A percentile compares a stretch with the other conserved stretches of the same genome.
These are phyloP conservation scores for Neurospora cerealis DNA, from an alignment of 495 filamentous ascomycete species.

Conservation along the genomic window DNA sequence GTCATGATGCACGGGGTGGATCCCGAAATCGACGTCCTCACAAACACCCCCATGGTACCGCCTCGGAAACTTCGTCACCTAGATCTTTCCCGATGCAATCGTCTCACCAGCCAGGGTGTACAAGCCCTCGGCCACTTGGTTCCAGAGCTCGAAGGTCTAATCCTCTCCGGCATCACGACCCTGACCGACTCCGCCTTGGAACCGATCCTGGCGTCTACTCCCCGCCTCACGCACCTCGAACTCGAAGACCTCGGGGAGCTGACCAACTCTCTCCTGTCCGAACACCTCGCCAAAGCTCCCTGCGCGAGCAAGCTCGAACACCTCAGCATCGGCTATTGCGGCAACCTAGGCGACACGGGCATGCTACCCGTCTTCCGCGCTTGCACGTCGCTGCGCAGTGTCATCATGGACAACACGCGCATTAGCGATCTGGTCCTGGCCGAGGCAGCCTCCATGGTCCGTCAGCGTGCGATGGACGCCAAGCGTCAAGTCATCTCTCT, in stretches of 20 bases:
- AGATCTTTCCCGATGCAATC: slow-evolving; percentile 68
- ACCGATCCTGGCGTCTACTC: slow-evolving; percentile 62
- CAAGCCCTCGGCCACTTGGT: slow-evolving; percentile 59
- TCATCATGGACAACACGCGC: slow-evolving; percentile 92
- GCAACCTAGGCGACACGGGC: slow-evolving; percentile 70
- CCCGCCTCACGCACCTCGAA: slow-evolving; percentile 75
- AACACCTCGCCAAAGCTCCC: slow-evolving; percentile 60
- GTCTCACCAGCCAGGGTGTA: slow-evolving; percentile 62
- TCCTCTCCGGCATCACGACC: slow-evolving; percentile 59
- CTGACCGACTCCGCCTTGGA: slow-evolving; percentile 66
- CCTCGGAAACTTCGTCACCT: slow-evolving; percentile 74
- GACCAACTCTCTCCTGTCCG: slow-evolving; percentile 61
- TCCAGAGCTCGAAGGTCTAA: slow-evolving; percentile 71
- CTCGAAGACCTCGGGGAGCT: slow-evolving; percentile 74
- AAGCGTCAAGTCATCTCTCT: slow-evolving; percentile 26
- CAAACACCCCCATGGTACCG: slow-evolving; percentile 63
- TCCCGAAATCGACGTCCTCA: slow-evolving; percentile 69
- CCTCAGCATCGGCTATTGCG: slow-evolving; percentile 83
- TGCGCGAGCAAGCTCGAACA: slow-evolving; percentile 63
- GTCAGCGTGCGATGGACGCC: slow-evolving; percentile 49
- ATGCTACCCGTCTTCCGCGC: slow-evolving; percentile 74
- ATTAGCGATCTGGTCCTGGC: slow-evolving; percentile 79
- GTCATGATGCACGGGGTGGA: slow-evolving; percentile 63
- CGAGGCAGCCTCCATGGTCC: slow-evolving; percentile 71
- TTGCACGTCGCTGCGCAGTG: slow-evolving; percentile 55